phyloP scores from a whole-genome alignment of 441 rosid species.

The Populus hybrid region DNA sequence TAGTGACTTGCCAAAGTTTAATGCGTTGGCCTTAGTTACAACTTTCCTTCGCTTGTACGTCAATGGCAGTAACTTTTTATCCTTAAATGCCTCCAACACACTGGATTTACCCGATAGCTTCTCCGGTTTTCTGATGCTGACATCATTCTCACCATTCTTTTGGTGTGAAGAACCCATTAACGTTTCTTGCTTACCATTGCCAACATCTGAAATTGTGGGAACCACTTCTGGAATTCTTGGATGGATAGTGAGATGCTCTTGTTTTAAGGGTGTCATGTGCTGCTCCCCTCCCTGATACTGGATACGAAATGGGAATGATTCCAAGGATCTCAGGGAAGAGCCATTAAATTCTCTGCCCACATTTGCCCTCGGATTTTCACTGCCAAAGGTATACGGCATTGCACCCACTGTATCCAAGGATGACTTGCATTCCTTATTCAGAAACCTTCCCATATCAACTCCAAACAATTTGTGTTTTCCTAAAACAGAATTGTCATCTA shows the following conservation, averaged over 20 bases:
- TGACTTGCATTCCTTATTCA: slow-evolving; percentile 19
- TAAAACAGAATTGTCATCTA: slow-evolving; percentile 25
- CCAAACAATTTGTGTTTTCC: slow-evolving; percentile 26
- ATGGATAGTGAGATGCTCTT: slow-evolving; percentile 19
- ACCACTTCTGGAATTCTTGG: slow-evolving; percentile 26
- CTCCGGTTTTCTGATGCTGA: slow-evolving; percentile 22
- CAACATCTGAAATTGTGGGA: slow-evolving; percentile 24
- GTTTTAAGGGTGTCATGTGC: slow-evolving; percentile 22
- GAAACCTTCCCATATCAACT: slow-evolving; percentile 22
- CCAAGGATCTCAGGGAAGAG: slow-evolving; percentile 24
- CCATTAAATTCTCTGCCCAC: slow-evolving; percentile 26
- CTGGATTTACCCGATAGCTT: slow-evolving; percentile 22
- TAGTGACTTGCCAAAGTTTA: slow-evolving; percentile 25
- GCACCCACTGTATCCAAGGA: slow-evolving; percentile 22
- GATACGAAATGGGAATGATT: slow-evolving; percentile 26
- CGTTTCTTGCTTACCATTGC: slow-evolving; percentile 23
- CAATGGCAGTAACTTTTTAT: slow-evolving; percentile 37
- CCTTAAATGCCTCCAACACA: slow-evolving; percentile 28
- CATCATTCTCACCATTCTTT: slow-evolving; percentile 27
- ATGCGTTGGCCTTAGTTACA: slow-evolving; percentile 30
- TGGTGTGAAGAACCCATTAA: slow-evolving; percentile 22
- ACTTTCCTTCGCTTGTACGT: slow-evolving; percentile 62
- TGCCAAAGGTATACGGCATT: slow-evolving; percentile 27
- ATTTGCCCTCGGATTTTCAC: slow-evolving; percentile 31
- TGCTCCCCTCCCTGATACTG: slow-evolving; percentile 25